Conservation (phyloP, 257 asterid genomes). For the Petunia axillaris region DNA sequence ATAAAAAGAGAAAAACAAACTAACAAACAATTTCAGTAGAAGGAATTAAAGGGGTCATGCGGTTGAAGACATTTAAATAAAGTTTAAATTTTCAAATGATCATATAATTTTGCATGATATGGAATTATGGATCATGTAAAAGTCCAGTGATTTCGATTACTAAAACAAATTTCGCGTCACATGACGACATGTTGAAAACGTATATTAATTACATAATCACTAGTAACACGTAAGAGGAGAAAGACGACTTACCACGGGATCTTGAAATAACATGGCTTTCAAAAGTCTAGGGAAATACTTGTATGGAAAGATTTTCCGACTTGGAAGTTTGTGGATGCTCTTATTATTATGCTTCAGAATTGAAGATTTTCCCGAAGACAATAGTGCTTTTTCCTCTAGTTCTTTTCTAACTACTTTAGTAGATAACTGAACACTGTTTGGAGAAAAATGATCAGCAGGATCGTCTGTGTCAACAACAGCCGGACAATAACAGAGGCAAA, state of each 20-base stretch:
- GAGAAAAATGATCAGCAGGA: background rate
- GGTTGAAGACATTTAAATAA: too few species aligned
- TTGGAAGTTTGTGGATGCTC: background rate
- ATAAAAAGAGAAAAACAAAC: background rate
- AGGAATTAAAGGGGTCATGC: too few species aligned
- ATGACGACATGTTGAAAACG: too few species aligned
- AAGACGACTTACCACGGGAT: conserved; percentile 26
- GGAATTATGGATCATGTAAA: too few species aligned
- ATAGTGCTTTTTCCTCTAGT: background rate
- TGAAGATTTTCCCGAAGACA: background rate
- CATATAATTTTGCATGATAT: too few species aligned
- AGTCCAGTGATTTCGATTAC: too few species aligned
- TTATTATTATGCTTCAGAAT: background rate
- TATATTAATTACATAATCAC: background rate
- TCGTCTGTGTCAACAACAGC: conserved; percentile 22
- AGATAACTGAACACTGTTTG: background rate
- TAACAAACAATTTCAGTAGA: background rate
- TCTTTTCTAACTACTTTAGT: background rate
- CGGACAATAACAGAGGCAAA: conserved; percentile 36
- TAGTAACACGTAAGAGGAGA: background rate
- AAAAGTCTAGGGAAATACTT: conserved; percentile 22
- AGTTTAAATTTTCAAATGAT: too few species aligned
- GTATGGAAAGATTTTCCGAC: background rate
- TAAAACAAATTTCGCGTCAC: too few species aligned
- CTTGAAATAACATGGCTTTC: conserved; percentile 13